Conservation (phyloP, 352 stramenopile species). For the Phytophthora pseudosyringae region DNA sequence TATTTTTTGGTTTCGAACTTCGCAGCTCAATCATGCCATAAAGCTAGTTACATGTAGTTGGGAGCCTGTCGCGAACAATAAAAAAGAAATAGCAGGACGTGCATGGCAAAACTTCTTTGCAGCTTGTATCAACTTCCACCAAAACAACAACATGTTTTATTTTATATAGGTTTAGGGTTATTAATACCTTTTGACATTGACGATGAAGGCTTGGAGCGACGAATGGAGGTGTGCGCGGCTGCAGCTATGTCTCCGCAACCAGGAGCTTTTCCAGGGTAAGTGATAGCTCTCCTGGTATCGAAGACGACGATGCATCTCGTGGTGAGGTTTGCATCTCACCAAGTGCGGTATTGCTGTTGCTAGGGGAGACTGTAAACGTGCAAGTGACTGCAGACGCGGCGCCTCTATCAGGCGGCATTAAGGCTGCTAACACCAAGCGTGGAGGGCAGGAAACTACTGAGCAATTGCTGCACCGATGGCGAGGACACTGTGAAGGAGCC, state of each 20-base stretch:
- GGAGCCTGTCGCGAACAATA: constrained; percentile 15
- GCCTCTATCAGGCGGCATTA: constrained; percentile 1
- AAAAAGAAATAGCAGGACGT: constrained; percentile 20
- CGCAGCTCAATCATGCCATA: constrained; percentile 21
- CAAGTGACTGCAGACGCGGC: constrained; percentile 41
- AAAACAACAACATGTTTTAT: not conserved
- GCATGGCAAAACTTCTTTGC: not conserved
- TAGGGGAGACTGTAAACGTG: constrained; percentile 56
- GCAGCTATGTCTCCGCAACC: constrained; percentile 53
- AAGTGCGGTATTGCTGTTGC: not conserved
- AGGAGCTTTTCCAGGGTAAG: constrained; percentile 72
- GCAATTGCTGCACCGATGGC: constrained; percentile 43
- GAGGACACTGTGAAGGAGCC: constrained; percentile 50
- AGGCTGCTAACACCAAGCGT: not conserved
- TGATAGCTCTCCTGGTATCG: not conserved
- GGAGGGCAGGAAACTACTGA: not conserved
- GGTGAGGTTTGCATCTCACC: constrained; percentile 8
- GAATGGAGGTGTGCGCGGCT: constrained; percentile 69
- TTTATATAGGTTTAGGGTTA: not conserved
- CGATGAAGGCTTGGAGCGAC: constrained; percentile 68
- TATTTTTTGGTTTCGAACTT: constrained; percentile 38
- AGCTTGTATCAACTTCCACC: not conserved
- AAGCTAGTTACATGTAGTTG: constrained; percentile 17
- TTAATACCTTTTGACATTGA: constrained; percentile 11
- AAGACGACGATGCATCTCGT: constrained; percentile 2